Evolutionary conservation across 1,284 basidiomycete genomes (phyloP), one percentile per base, ranked within the genome.

Genomic region (Agroathelia rolfsii): DNA sequence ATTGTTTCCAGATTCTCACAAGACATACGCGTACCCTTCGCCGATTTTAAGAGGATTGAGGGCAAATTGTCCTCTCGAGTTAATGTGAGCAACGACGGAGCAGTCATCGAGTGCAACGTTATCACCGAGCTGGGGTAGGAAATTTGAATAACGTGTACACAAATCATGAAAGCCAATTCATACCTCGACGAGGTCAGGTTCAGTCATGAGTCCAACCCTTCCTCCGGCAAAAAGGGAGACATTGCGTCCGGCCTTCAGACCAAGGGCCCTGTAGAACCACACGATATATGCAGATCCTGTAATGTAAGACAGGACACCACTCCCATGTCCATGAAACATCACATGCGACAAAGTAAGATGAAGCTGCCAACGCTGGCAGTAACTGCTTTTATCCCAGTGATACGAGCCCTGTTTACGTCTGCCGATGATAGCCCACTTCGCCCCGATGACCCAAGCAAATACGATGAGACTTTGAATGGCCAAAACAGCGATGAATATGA

Each of bases 291-390:
- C 53, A 2, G 60, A 52, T 5, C 63, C 63, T 5, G 55, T 51
- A 5, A 62, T 27, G n/a, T 56, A 49, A 0, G 49, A 55, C 2
- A 64, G 48, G 5, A 63, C 53, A 6, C 56, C 57, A 22, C 52
- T 55, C 19, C 60, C 62, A 41, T 57, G 58, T 8, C 61, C 61
- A 25, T 51, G 52, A 42, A 55, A 51, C 12, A 63, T 37, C 15
- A 57, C 44, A 9, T 53, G 49, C 5, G 56, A 55, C 5, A 64
- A 41, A 3, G 46, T 47, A 12, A 62, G 51, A 38, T 64, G 61
- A 13, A 66, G 48, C 42, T 64, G 60, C 63, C 63, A 66, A 17
- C 61, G 55, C 40, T 66, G 63, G 45, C 61, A 64, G 38, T 66
- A 66, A 34, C 51, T 58, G 48, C 56, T 60, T 43, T 56, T 54